Conservation (phyloP, 176 grass and related monocot species). For the Bolboschoenus planiculmis region DNA sequence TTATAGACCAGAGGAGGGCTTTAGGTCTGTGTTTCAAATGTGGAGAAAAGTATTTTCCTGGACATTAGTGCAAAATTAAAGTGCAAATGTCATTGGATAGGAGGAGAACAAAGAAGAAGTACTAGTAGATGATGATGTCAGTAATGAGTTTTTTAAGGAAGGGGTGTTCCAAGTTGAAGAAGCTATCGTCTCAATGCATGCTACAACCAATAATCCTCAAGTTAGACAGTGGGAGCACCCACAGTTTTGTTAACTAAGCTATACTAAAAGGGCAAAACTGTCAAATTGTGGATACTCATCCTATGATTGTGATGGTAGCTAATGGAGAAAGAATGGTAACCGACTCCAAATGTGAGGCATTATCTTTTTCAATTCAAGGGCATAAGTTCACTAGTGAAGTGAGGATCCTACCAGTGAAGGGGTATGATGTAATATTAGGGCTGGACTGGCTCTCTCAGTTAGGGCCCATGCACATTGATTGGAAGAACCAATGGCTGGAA, state of each 20-base stretch:
- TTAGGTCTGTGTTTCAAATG: background rate
- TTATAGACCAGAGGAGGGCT: background rate
- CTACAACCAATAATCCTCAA: no score
- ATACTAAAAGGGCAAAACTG: no score
- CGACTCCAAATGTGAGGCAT: background rate
- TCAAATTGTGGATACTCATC: background rate
- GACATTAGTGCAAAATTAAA: background rate
- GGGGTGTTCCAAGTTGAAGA: no score
- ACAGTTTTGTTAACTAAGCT: no score
- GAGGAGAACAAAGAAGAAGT: background rate
- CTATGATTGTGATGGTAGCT: background rate
- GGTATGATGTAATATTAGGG: background rate
- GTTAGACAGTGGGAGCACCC: no score
- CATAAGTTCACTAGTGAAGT: background rate
- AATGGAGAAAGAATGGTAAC: background rate
- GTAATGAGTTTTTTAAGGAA: no score
- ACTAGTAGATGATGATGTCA: background rate
- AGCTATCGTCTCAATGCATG: no score
- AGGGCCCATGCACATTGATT: background rate
- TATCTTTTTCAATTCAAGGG: background rate
- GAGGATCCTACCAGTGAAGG: background rate
- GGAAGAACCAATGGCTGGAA: background rate
- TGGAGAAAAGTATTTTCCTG: background rate
- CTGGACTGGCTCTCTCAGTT: background rate
- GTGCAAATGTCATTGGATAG: background rate